phyloP scores from a whole-genome alignment of 2,329 filamentous ascomycete genomes.

The Fusarium fracticaudum region DNA sequence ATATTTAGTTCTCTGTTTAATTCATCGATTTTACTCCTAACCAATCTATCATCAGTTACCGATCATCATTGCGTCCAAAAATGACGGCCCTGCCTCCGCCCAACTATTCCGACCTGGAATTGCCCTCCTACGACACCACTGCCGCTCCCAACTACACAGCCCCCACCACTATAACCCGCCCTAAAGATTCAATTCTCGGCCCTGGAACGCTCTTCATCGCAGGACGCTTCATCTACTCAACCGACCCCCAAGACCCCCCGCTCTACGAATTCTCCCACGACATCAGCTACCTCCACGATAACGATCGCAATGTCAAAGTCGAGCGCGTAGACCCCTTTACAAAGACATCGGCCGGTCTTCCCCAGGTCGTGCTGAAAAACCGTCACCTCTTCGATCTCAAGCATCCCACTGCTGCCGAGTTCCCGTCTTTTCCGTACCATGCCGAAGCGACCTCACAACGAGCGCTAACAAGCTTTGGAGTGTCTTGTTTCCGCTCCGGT shows the following conservation, averaged over 20 bases:
- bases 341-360: constrained; percentile 34
- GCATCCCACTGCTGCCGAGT: constrained; percentile 43
- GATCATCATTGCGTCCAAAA: background rate
- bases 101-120: constrained; percentile 9
- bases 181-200: constrained; percentile 29
- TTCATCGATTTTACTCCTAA: background rate
- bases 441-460: constrained; percentile 46
- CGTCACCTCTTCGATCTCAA: constrained; percentile 50
- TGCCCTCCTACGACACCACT: constrained; percentile 40
- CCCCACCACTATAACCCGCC: constrained; percentile 5
- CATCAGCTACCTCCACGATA: constrained; percentile 46
- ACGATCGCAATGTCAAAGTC: constrained; percentile 45
- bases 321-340: constrained; percentile 46
- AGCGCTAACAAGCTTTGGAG: constrained; percentile 44
- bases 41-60: background rate
- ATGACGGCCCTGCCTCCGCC: constrained; percentile 31
- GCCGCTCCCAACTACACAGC: constrained; percentile 3
- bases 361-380: constrained; percentile 42
- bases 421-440: constrained; percentile 46
- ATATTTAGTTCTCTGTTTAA: background rate
- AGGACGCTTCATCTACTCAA: constrained; percentile 49
- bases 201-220: constrained; percentile 47
- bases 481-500: constrained; percentile 39
- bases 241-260: constrained; percentile 41
- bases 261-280: constrained; percentile 51